Percentiles rank a stretch among this genome's conserved stretches.
phyloP scores from a whole-genome alignment of 176 grass and related monocot species.

The Zoysia japonica region DNA sequence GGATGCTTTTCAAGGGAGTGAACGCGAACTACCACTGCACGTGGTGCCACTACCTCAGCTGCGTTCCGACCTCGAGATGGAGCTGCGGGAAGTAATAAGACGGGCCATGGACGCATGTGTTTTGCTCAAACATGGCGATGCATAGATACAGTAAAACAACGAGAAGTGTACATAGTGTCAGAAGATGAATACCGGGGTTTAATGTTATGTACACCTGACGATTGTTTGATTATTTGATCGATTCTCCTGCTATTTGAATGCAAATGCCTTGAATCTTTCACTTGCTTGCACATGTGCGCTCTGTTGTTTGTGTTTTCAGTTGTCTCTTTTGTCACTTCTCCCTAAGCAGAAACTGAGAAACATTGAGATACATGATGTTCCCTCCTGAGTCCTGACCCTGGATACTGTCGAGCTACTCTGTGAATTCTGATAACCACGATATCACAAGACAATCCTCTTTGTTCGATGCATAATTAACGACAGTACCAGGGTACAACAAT shows the following conservation, averaged over 20 bases:
- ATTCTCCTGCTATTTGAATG: background rate
- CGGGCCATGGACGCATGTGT: background rate
- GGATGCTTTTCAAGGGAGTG: constrained; percentile 79
- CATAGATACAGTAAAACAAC: background rate
- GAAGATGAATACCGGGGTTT: background rate
- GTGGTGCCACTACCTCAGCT: constrained; percentile 95
- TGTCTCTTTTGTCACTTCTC: background rate
- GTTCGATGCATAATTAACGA: no score
- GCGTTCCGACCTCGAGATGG: constrained; percentile 85
- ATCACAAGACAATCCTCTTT: no score
- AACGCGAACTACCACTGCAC: constrained; percentile 81
- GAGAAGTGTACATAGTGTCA: constrained; percentile 24
- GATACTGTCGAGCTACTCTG: no score
- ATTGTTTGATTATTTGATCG: constrained; percentile 17
- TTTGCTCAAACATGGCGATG: background rate
- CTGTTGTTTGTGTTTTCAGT: background rate
- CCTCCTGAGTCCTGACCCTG: background rate
- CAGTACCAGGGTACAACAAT: no score
- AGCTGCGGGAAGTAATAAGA: constrained; percentile 61
- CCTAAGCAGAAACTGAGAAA: background rate
- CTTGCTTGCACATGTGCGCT: background rate
- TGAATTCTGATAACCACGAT: no score
- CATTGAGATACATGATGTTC: background rate
- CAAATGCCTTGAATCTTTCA: background rate
- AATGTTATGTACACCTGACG: background rate